phyloP scores from a whole-genome alignment of 2,329 filamentous ascomycete species.

The Raffaelea deltoideospora region DNA sequence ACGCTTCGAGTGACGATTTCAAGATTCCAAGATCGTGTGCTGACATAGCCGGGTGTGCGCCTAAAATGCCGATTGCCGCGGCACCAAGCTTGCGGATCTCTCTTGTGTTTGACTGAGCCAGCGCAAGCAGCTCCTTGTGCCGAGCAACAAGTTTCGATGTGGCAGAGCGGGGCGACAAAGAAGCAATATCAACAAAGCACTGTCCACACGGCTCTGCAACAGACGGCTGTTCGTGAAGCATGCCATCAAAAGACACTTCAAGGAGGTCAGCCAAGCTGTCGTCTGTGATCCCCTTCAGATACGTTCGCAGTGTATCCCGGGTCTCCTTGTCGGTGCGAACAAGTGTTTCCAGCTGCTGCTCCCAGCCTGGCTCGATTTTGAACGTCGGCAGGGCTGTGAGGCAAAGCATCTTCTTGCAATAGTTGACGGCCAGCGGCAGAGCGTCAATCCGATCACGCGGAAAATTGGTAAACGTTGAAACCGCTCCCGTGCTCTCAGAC shows the following conservation, averaged over 20 bases:
- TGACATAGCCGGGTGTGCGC: slow-evolving; percentile 42
- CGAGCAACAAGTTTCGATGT: slow-evolving; percentile 33
- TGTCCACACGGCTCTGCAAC: slow-evolving; percentile 32
- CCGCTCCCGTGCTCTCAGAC: too few species aligned
- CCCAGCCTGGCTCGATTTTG: slow-evolving; percentile 68
- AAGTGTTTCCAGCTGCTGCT: slow-evolving; percentile 58
- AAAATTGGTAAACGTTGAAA: slow-evolving; percentile 30
- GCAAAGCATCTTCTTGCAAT: slow-evolving; percentile 42
- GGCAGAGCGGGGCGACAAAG: slow-evolving; percentile 17
- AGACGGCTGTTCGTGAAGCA: slow-evolving; percentile 26
- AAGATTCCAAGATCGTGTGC: slow-evolving; percentile 23
- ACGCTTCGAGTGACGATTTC: slow-evolving; percentile 28
- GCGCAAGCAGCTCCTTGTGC: slow-evolving; percentile 36
- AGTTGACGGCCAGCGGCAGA: slow-evolving; percentile 55
- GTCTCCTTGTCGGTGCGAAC: slow-evolving; percentile 55
- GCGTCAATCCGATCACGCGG: slow-evolving; percentile 31
- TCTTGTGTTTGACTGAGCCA: slow-evolving; percentile 57
- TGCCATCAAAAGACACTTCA: slow-evolving; percentile 40
- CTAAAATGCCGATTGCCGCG: slow-evolving; percentile 60
- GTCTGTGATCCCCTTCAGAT: slow-evolving; percentile 24
- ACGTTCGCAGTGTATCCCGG: slow-evolving; percentile 40
- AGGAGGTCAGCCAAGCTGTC: slow-evolving; percentile 27
- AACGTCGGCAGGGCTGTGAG: slow-evolving; percentile 31
- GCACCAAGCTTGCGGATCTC: slow-evolving; percentile 52
- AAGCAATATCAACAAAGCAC: slow-evolving; percentile 37